Base-by-base conservation (phyloP, 2,329 filamentous ascomycete species). In the Chaetomium sp. region DNA sequence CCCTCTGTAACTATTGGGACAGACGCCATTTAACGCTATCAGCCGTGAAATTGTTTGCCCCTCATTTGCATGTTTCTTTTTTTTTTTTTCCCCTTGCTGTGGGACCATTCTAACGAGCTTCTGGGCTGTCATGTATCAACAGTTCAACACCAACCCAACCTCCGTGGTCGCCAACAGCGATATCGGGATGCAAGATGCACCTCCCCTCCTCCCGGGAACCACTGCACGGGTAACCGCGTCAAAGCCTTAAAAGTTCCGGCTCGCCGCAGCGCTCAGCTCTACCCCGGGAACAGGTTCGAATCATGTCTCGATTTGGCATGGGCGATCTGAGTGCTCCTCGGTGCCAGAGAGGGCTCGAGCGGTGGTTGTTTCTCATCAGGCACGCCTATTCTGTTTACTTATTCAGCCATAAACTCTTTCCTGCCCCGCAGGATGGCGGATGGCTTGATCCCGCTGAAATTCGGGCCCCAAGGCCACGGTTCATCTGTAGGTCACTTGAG, bases 151-250 rank as follows among this genome's bases (percentile, higher is more conserved):
- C 42, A 47, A 21, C 19, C 42, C 21, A 10, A 47, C 42, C 6
- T 47, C n/a, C 16, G 42, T 31, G 33, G 21, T 25, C 33, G n/a
- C 45, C 13, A 27, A 25, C 25, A 31, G 23, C 35, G 19, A 51
- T 45, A n/a, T 54, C 51, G 38, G 25, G 13, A 65, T 63, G 56
- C 56, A 57, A 42, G 31, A 60, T 58, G 33, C 42, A 50, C 47
- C 45, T 57, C 45, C n/a, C 13, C 45, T 57, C 45, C n/a, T 8
- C 25, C 51, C 21, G 56, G 49, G 33, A 10, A 21, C 31, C 31
- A 55, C 49, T 31, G 29, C 29, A 45, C 47, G 56, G 55, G 56
- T 25, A 42, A 13, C 38, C 25, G 53, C 38, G 12, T 23, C 21
- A 45, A 29, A 8, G 4, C 42, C 27, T 35, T 35, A 8, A 57